phyloP scores from a whole-genome alignment of 2,329 filamentous ascomycete genomes.

The Fusarium luffae region DNA sequence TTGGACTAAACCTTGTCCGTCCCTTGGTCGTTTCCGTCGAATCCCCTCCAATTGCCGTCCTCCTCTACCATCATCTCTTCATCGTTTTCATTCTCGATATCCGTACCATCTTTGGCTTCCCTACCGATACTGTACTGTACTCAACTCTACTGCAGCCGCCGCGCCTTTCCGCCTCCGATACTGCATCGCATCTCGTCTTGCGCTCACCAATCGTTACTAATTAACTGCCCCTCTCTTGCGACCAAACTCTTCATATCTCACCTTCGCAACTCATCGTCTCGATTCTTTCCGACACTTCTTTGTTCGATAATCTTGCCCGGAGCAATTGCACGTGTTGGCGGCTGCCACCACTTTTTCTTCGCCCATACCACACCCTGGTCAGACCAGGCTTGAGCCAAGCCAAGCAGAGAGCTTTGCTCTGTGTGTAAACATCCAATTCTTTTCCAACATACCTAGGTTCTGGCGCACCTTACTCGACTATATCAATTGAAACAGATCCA shows the following conservation, averaged over 20 bases:
- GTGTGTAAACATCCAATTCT: slow-evolving; percentile 28
- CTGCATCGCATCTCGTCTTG: slow-evolving; percentile 1
- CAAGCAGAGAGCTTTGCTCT: slow-evolving; percentile 27
- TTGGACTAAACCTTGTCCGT: slow-evolving; percentile 43
- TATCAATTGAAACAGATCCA: slow-evolving; percentile 31
- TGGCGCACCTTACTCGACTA: slow-evolving; percentile 10
- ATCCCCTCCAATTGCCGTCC: slow-evolving; percentile 32
- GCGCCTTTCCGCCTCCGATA: slow-evolving; percentile 26
- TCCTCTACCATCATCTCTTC: slow-evolving; percentile 20
- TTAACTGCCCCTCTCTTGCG: slow-evolving; percentile 34
- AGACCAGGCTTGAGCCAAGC: slow-evolving; percentile 29
- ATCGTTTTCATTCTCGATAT: slow-evolving; percentile 22
- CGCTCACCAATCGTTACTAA: slow-evolving; percentile 13
- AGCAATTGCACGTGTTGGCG: slow-evolving; percentile 36
- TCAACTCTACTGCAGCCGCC: slow-evolving; percentile 4
- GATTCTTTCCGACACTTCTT: slow-evolving; percentile 9
- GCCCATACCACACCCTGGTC: slow-evolving; percentile 16
- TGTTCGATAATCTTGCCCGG: slow-evolving; percentile 28
- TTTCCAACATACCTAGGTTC: slow-evolving; percentile 28
- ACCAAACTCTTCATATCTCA: slow-evolving; percentile 6
- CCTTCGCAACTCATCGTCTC: slow-evolving; percentile 14
- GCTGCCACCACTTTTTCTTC: slow-evolving; percentile 8
- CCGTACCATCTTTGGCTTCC: slow-evolving; percentile 28
- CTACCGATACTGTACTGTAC: neutral
- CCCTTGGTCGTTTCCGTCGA: slow-evolving; percentile 45